These are phyloP conservation scores for Malus hybrid DNA, from an alignment of 331 rosid genomes.

Conservation along the genomic window DNA sequence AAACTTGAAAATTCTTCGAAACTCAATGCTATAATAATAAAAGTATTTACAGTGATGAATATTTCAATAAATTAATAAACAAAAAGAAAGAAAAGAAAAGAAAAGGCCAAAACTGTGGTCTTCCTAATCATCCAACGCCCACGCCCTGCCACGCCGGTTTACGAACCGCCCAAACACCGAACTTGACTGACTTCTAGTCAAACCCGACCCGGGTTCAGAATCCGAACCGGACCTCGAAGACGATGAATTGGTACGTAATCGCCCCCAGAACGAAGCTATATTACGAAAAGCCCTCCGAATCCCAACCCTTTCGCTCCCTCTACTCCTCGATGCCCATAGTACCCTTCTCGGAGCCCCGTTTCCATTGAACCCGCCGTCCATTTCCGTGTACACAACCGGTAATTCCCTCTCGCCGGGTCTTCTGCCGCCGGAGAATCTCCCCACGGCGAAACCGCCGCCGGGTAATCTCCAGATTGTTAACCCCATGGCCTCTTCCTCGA, in stretches of 20 bases:
- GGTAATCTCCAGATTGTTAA: slow-evolving; percentile 90
- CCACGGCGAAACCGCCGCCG: slow-evolving; percentile 85
- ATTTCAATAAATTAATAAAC: not conserved
- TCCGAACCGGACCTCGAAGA: slow-evolving; percentile 36
- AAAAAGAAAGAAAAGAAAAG: not conserved
- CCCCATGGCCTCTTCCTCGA: slow-evolving; percentile 63
- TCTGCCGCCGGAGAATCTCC: slow-evolving; percentile 58
- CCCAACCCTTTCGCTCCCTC: slow-evolving; percentile 61
- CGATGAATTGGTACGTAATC: slow-evolving; percentile 38
- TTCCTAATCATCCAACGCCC: slow-evolving; percentile 45
- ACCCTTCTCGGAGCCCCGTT: slow-evolving; percentile 63
- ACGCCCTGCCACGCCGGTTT: slow-evolving; percentile 41
- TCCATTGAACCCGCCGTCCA: slow-evolving; percentile 61
- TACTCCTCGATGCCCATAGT: slow-evolving; percentile 39
- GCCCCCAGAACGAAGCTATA: slow-evolving; percentile 51
- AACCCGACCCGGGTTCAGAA: slow-evolving; percentile 30
- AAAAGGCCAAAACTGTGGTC: not conserved
- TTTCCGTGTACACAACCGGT: slow-evolving; percentile 82
- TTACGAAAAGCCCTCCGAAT: slow-evolving; percentile 53
- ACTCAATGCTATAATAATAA: not conserved
- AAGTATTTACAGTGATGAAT: slow-evolving; percentile 13
- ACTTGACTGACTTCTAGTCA: slow-evolving; percentile 42
- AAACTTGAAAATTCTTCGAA: not conserved
- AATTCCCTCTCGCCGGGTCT: slow-evolving; percentile 48
- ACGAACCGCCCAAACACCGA: slow-evolving; percentile 47